Evolutionary conservation across 2,329 filamentous ascomycete genomes (phyloP), one percentile per base, ranked within the genome.

Genomic region (Tolypocladium album): DNA sequence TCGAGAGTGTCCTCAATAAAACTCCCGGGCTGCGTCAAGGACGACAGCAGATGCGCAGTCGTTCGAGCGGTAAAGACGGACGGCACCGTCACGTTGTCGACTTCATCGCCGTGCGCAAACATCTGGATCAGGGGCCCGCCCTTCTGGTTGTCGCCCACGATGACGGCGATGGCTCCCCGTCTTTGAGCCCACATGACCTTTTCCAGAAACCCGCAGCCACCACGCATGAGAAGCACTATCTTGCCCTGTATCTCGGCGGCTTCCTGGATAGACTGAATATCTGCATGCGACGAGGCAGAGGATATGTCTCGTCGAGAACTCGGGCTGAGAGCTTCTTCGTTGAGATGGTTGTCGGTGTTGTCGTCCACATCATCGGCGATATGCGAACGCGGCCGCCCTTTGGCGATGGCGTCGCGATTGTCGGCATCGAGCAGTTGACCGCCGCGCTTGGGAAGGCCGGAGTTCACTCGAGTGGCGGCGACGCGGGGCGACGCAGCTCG

Each of bases 181-280:
- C 92, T 84, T 72, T 99, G 94, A 15, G 89, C 91, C 94, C 94
- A 99, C 77, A 95, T 93, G 64, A 94, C 91, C 75, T 99, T 99
- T 71, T 97, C 93, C 62, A 97, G 75, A 72, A 99, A 99, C 6
- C 94, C 94, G 73, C 94, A 99, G 9, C 93, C 94, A 61, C 94
- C 94, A 59, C 94, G 86, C 72, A 90, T 95, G 60, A 99, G 79
- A 58, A 99, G 78, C 2, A 96, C 94, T 56, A 99, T 85, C 75
- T 96, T 97, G 65, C 94, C 94, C 39, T 87, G 82, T 64, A 99
- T 97, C 71, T 97, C 93, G 27, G 93, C 92, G 58, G 87, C 87
- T 75, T 97, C 91, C 74, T 97, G 92, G 62, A 96, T 79, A 1
- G 88, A 93, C 71, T 96, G 90, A 63, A 96, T 96, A 73, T 97